These are phyloP conservation scores for Calonectria pteridis DNA, from an alignment of 2,329 filamentous ascomycete species.

Conservation along the genomic window DNA sequence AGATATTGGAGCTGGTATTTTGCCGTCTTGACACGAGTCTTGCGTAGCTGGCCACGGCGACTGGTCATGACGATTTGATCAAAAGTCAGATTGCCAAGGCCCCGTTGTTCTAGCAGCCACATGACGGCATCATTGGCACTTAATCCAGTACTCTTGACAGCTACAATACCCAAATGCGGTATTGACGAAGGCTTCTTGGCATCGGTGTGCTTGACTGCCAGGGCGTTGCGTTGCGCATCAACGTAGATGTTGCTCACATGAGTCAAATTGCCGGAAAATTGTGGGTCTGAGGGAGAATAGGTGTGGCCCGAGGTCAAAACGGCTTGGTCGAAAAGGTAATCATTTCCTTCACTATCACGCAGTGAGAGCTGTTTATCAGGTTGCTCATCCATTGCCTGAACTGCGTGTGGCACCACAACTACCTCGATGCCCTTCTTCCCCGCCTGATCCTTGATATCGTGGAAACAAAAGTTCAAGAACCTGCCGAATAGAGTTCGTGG, in stretches of 20 bases:
- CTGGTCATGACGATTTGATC: conserved; percentile 5
- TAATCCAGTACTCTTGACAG: neutral
- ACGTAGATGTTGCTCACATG: neutral
- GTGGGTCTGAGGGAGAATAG: neutral
- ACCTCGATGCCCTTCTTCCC: neutral
- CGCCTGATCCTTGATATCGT: neutral
- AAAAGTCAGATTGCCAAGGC: neutral
- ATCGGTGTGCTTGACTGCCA: neutral
- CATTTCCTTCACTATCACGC: neutral
- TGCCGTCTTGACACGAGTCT: neutral
- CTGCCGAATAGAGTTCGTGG: neutral
- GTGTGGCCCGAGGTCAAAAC: neutral
- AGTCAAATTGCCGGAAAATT: neutral
- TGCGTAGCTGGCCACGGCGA: conserved; percentile 5
- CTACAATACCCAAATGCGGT: neutral
- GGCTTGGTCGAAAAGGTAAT: neutral
- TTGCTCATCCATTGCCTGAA: neutral
- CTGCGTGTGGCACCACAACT: neutral
- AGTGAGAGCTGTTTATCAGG: neutral
- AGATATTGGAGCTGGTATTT: conserved; percentile 2
- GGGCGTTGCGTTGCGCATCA: neutral
- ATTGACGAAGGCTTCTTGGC: neutral
- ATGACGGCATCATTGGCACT: neutral
- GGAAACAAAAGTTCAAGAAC: neutral
- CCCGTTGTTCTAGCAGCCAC: neutral